Percentiles rank a stretch among this genome's conserved stretches.
phyloP scores from a whole-genome alignment of 2,329 filamentous ascomycete species.

The Bipolaris oryzae region DNA sequence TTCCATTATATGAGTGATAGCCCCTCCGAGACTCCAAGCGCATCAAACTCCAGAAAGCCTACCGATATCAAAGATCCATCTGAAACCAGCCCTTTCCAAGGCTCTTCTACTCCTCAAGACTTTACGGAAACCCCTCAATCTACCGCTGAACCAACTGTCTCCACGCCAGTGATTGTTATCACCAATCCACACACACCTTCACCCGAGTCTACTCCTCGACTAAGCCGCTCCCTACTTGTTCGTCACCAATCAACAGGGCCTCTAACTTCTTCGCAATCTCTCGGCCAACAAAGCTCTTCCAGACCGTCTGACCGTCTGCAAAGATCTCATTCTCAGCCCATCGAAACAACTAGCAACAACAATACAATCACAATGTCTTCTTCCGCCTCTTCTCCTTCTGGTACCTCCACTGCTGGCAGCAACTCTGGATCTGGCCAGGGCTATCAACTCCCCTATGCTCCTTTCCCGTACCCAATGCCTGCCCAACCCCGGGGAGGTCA shows the following conservation, averaged over 20 bases:
- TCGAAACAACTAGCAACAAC: conserved; percentile 5
- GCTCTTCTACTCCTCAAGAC: conserved; percentile 14
- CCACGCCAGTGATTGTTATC: conserved; percentile 28
- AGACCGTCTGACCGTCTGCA: conserved; percentile 23
- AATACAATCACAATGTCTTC: conserved; percentile 40
- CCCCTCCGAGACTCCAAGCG: conserved; percentile 25
- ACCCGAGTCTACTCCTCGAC: conserved; percentile 14
- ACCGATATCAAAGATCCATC: conserved; percentile 12
- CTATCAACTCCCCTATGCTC: conserved; percentile 46
- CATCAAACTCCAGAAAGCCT: conserved; percentile 31
- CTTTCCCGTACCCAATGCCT: conserved; percentile 47
- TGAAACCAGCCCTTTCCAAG: conserved; percentile 13
- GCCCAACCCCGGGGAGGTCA: conserved; percentile 32
- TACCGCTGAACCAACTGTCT: conserved; percentile 23
- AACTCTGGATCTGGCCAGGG: conserved; percentile 36
- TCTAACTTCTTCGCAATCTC: conserved; percentile 22
- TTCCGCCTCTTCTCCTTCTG: conserved; percentile 38
- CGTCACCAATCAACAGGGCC: conserved; percentile 13
- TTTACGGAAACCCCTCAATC: conserved; percentile 30
- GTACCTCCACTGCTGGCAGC: conserved; percentile 40
- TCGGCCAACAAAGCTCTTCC: conserved; percentile 11
- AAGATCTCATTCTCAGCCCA: conserved; percentile 25
- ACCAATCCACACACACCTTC: conserved; percentile 16
- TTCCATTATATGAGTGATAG: conserved; percentile 32
- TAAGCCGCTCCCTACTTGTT: conserved; percentile 20